Conservation (phyloP, 805 yeast species). For the Candida tammaniensis region DNA sequence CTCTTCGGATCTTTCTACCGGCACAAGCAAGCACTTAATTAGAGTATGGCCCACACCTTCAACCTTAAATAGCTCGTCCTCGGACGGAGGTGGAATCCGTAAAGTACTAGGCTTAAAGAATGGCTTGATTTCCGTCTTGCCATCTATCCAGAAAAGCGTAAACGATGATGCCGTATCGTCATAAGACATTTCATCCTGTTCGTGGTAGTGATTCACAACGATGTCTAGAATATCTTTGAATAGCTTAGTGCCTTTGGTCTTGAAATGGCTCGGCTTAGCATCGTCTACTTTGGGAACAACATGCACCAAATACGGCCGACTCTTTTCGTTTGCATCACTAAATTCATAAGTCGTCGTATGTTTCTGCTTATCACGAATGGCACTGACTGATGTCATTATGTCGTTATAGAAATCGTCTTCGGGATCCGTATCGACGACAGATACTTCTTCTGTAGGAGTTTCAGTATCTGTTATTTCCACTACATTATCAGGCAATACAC, state of each 20-base stretch:
- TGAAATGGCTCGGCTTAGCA: conserved; percentile 16
- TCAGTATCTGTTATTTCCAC: no score
- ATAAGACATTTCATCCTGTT: conserved; percentile 11
- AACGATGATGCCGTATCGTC: conserved; percentile 12
- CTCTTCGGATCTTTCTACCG: conserved; percentile 14
- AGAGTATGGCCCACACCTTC: conserved; percentile 14
- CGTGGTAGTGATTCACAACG: conserved; percentile 15
- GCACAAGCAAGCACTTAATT: conserved; percentile 22
- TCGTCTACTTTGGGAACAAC: conserved; percentile 26
- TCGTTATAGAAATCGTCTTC: conserved; percentile 3
- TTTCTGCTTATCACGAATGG: conserved; percentile 4
- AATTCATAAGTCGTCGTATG: conserved; percentile 17
- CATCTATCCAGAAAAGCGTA: conserved; percentile 38
- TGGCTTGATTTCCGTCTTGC: conserved; percentile 34
- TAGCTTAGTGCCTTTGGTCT: conserved; percentile 25
- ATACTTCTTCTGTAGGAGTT: not conserved
- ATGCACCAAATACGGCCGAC: conserved; percentile 27
- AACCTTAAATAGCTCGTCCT: conserved; percentile 5
- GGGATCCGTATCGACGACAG: conserved; percentile 1
- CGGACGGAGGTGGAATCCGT: conserved; percentile 27
- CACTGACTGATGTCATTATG: conserved; percentile 2
- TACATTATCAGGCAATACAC: no score
- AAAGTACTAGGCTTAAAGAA: conserved; percentile 40
- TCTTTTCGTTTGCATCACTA: conserved; percentile 21
- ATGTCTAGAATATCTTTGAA: conserved; percentile 22